Percentiles rank a stretch among this genome's conserved stretches.
These are phyloP conservation scores for Macrolepiota dolichaula DNA, from an alignment of 768 basidiomycete species.

Conservation along the genomic window DNA sequence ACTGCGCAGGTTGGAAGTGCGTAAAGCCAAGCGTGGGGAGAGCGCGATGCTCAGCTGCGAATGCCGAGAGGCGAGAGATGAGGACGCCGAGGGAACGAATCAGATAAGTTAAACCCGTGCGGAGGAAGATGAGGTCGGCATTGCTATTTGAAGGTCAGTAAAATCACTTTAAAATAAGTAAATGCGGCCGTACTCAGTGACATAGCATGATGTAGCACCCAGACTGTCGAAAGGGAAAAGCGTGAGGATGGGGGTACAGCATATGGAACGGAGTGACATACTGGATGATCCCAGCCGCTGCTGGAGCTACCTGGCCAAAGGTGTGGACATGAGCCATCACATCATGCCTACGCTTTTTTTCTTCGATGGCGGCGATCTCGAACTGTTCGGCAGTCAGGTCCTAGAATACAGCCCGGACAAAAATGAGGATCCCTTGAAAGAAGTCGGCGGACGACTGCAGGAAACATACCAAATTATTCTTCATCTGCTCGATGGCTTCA, in stretches of 20 bases:
- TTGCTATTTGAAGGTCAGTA: constrained; percentile 55
- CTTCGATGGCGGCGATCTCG: constrained; percentile 86
- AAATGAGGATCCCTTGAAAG: not conserved
- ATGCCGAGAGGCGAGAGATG: constrained; percentile 82
- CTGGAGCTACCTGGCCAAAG: constrained; percentile 89
- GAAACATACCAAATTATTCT: constrained; percentile 73
- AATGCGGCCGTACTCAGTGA: constrained; percentile 78
- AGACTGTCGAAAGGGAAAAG: constrained; percentile 44
- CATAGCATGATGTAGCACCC: constrained; percentile 98
- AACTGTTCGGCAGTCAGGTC: constrained; percentile 87
- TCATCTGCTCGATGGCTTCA: constrained; percentile 93
- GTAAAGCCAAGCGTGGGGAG: constrained; percentile 97
- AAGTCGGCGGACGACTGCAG: not conserved
- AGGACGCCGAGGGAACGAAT: constrained; percentile 86
- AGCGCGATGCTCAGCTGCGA: constrained; percentile 82
- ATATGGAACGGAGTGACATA: constrained; percentile 30
- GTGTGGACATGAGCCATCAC: constrained; percentile 99
- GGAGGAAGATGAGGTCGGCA: constrained; percentile 96
- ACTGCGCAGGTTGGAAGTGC: constrained; percentile 97
- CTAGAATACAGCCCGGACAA: constrained; percentile 32
- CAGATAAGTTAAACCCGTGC: constrained; percentile 79
- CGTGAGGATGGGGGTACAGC: too few relatives aligned
- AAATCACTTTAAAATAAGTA: not conserved
- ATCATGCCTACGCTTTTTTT: constrained; percentile 97
- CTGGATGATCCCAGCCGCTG: constrained; percentile 96